phyloP scores from a whole-genome alignment of 768 basidiomycete species.

The Macrolepiota albuminosa region DNA sequence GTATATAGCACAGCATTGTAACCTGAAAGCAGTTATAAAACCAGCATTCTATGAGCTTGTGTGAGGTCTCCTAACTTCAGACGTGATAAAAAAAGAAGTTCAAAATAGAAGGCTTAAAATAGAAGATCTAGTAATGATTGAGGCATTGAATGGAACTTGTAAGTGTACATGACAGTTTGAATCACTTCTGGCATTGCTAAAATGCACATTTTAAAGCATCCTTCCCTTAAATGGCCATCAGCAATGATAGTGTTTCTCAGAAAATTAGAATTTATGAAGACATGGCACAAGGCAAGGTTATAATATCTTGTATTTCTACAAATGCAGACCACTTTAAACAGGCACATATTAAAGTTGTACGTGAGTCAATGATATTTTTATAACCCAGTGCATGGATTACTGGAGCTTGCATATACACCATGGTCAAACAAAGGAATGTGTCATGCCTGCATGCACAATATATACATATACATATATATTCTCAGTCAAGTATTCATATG shows the following conservation, averaged over 20 bases:
- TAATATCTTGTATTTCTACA: background rate
- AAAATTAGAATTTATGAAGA: background rate
- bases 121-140: slow-evolving; percentile 8
- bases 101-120: background rate
- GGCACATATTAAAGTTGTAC: slow-evolving; percentile 7
- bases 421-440: slow-evolving; percentile 12
- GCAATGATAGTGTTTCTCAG: background rate
- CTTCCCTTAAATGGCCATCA: background rate
- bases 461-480: no score
- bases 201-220: no score
- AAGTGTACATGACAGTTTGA: background rate
- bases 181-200: background rate
- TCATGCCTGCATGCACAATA: background rate
- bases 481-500: no score
- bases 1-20: slow-evolving; percentile 6
- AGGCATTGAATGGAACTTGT: slow-evolving; percentile 3
- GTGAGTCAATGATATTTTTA: slow-evolving; percentile 2
- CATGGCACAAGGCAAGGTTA: no score
- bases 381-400: slow-evolving; percentile 9
- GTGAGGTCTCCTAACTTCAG: background rate
- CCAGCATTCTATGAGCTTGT: slow-evolving; percentile 7
- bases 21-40: slow-evolving; percentile 19
- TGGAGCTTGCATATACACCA: slow-evolving; percentile 7
- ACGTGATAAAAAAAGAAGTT: background rate
- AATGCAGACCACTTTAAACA: background rate